Evolutionary conservation across 345 rosid species (phyloP).

Genomic region (Salix koriyanagi): DNA sequence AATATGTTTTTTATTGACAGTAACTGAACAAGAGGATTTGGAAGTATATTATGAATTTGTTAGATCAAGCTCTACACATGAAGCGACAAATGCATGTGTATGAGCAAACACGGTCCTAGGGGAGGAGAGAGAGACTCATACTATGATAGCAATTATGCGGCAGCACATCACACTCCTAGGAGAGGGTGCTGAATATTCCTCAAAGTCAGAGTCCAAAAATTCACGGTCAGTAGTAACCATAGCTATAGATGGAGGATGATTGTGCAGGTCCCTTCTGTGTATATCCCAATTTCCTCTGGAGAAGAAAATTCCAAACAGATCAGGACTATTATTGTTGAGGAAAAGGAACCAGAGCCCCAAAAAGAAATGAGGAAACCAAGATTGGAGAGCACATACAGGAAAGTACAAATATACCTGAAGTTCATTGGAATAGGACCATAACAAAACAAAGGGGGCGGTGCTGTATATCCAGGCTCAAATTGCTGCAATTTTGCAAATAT

Average conservation of each 20-base stretch:
- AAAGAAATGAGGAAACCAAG: not conserved
- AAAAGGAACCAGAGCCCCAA: not conserved
- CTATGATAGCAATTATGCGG: slow-evolving; percentile 60
- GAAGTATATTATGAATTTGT: not conserved
- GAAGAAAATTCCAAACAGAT: not conserved
- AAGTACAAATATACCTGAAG: slow-evolving; percentile 44
- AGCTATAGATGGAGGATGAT: slow-evolving; percentile 41
- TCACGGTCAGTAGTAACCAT: slow-evolving; percentile 41
- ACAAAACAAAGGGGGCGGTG: slow-evolving; percentile 50
- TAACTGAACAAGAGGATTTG: not conserved
- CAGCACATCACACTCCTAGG: slow-evolving; percentile 64
- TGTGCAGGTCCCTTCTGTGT: slow-evolving; percentile 43
- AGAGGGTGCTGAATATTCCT: slow-evolving; percentile 41
- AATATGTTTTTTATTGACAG: not conserved
- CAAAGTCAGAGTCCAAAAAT: slow-evolving; percentile 39
- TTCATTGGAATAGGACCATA: slow-evolving; percentile 53
- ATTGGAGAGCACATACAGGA: not conserved
- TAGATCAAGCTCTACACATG: not conserved
- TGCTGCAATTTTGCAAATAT: slow-evolving; percentile 41
- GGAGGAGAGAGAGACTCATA: slow-evolving; percentile 29
- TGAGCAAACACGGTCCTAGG: not conserved
- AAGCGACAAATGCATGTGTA: not conserved
- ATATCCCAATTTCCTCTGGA: slow-evolving; percentile 66
- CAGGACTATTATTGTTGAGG: not conserved
- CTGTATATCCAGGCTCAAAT: slow-evolving; percentile 58